phyloP scores from a whole-genome alignment of 495 filamentous ascomycete genomes.

The Arthonia radiata region DNA sequence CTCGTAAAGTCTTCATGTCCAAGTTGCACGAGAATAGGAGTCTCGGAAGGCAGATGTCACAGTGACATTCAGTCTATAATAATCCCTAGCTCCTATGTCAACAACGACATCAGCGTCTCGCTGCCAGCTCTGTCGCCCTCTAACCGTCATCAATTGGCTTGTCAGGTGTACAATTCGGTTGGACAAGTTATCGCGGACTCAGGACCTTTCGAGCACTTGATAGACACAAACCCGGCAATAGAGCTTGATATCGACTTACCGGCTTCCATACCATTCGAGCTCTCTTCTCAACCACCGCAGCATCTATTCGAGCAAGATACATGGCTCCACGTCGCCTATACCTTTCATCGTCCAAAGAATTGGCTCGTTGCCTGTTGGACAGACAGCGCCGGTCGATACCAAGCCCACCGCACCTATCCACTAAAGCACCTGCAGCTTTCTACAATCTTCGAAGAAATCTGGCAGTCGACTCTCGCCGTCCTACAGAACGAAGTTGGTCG shows the following conservation, averaged over 20 bases:
- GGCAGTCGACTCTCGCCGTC: conserved; percentile 58
- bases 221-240: too few species aligned
- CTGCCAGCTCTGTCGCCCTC: too few species aligned
- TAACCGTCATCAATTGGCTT: too few species aligned
- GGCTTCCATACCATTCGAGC: conserved; percentile 52
- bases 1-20: too few species aligned
- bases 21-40: too few species aligned
- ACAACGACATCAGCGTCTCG: too few species aligned
- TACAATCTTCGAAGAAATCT: conserved; percentile 55
- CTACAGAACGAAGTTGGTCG: conserved; percentile 39
- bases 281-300: conserved; percentile 36
- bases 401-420: conserved; percentile 55
- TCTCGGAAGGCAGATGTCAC: too few species aligned
- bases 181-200: too few species aligned
- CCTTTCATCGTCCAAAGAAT: conserved; percentile 51
- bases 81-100: too few species aligned
- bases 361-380: conserved; percentile 91
- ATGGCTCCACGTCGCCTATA: conserved; percentile 70
- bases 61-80: too few species aligned
- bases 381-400: conserved; percentile 53
- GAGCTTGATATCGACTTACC: conserved; percentile 50
- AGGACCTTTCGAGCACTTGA: too few species aligned
- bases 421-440: conserved; percentile 22
- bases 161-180: too few species aligned
- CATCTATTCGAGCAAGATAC: conserved; percentile 63